Base-by-base conservation (phyloP, 148 eudicot species). In the Fallopia convolvulus region DNA sequence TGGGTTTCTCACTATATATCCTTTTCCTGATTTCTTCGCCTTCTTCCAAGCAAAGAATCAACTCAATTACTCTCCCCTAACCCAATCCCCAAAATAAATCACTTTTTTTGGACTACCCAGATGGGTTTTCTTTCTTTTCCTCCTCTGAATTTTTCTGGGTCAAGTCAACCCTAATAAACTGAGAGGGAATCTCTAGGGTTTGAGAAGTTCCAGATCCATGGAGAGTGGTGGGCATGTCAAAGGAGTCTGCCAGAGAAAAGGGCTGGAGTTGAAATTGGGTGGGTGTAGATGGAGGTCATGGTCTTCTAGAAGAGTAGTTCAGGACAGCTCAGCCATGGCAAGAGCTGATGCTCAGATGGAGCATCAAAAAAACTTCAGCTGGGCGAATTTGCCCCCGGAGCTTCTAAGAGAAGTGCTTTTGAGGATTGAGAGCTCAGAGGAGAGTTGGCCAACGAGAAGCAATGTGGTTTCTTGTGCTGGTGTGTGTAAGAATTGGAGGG, bases 381-480 rank as follows among this genome's bases (percentile, higher is more conserved):
- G 95, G 97, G 81, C 79, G 6, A 84, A 87, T 77, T 39, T 93
- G 88, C 97, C 95, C 20, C 81, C 71, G 52, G 97, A 93, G 81
- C 71, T 93, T 75, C 77, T 93, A 70, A 87, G 97, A 50, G 95
- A 93, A 78, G 94, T 93, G 39, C 76, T 90, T 81, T 70, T 85
- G 71, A 89, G 81, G 79, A 75, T 90, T 53, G 97, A 92, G 82
- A 84, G 76, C 20, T 82, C 91, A 14, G 97, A 90, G 66, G 77
- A 71, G 44, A 74, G 74, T 47, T 92, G 97, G 93, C 89, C 90
- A 36, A 40, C 5, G 56, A 84, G 91, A 68, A 77, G 88, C 58
- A 81, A 74, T 78, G 90, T 88, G 63, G 82, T 86, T 70, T 82
- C 85, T 42, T 86, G 91, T 77, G 91, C 89, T 74, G 91, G 89